Conservation (phyloP, 192 early-diverging fungal genomes). For the Coemansia umbellata region DNA sequence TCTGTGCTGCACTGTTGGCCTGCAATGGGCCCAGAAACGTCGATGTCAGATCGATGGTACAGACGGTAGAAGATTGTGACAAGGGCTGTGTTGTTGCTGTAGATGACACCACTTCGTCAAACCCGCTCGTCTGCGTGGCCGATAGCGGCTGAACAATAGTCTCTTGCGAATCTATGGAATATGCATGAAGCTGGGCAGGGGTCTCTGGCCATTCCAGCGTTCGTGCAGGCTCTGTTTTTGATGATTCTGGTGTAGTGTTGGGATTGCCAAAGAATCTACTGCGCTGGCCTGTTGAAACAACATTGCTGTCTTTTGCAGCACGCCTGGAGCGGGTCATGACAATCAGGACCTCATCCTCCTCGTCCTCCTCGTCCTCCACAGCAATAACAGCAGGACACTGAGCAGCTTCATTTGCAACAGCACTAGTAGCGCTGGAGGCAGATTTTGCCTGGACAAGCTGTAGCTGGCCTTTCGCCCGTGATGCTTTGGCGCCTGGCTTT, state of each 20-base stretch:
- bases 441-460: not conserved
- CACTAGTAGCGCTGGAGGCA: not conserved
- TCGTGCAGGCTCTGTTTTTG: not conserved
- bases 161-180: no score
- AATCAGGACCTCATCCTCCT: slow-evolving; percentile 3
- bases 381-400: not conserved
- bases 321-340: slow-evolving; percentile 25
- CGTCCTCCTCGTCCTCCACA: not conserved
- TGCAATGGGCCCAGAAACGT: no score
- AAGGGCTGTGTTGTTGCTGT: no score
- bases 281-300: slow-evolving; percentile 13
- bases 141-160: no score
- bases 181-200: no score
- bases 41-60: no score
- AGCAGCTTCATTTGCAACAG: not conserved
- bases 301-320: not conserved
- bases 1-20: no score
- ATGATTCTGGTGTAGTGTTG: not conserved
- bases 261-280: slow-evolving; percentile 33
- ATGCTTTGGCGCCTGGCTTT: not conserved
- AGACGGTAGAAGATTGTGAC: no score
- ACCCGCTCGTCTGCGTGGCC: no score
- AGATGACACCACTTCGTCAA: no score
- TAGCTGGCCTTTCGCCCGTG: not conserved
- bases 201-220: no score